Conservation (phyloP, 768 basidiomycete species). For the Tulasnella sp. region DNA sequence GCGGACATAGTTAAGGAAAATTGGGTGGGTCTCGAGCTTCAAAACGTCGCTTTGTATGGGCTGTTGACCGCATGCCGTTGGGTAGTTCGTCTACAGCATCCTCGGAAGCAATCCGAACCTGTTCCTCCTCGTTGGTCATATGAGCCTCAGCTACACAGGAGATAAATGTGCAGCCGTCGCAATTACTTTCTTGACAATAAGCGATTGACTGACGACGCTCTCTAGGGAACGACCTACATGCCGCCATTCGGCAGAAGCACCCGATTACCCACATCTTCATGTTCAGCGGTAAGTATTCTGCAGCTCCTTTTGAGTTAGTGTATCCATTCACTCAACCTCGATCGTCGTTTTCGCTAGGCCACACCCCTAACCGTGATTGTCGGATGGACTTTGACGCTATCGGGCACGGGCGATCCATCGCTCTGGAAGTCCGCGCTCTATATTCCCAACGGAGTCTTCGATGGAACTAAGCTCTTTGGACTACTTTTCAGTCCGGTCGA, state of each 20-base stretch:
- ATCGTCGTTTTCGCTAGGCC: neutral
- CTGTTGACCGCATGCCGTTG: too few species aligned
- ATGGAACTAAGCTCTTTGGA: too few species aligned
- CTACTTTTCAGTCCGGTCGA: neutral
- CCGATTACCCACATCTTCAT: neutral
- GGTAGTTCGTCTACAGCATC: neutral
- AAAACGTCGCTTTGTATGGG: neutral
- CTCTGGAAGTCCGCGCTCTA: neutral
- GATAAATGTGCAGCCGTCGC: neutral
- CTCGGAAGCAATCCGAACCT: neutral
- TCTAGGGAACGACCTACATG: neutral
- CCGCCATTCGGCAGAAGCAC: neutral
- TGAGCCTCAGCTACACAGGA: neutral
- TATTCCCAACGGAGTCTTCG: too few species aligned
- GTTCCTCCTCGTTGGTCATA: conserved; percentile 1
- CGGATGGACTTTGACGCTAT: neutral
- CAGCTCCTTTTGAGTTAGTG: too few species aligned
- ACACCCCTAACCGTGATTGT: neutral
- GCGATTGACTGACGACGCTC: neutral
- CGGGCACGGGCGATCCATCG: neutral
- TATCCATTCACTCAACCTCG: neutral
- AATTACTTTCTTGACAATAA: neutral
- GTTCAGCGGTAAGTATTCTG: neutral
- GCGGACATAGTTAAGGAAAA: neutral
- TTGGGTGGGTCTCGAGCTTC: neutral